Percentiles rank a stretch among this genome's conserved stretches.
Conservation (phyloP, 345 rosid species). For the Salix exigua region DNA sequence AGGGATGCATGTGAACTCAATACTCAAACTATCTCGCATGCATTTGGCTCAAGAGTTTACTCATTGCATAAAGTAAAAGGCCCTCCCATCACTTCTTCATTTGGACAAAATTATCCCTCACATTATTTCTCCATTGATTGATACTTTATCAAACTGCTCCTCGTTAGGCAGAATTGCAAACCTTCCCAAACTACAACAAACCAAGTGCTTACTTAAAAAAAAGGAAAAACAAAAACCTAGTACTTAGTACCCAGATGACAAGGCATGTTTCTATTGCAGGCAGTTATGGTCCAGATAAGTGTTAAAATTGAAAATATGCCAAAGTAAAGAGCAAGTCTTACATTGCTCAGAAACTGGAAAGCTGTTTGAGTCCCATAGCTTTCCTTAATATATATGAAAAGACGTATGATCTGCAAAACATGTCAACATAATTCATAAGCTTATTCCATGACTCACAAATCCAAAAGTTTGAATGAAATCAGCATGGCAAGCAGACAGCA, state of each 20-base stretch:
- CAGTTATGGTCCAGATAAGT: neutral
- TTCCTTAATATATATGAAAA: slow-evolving; percentile 80
- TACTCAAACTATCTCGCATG: neutral
- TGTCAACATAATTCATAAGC: slow-evolving; percentile 8
- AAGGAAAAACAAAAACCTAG: neutral
- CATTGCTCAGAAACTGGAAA: slow-evolving; percentile 85
- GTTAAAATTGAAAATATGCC: neutral
- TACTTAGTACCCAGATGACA: neutral
- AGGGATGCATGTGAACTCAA: neutral
- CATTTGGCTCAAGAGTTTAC: neutral
- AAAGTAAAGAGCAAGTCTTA: slow-evolving; percentile 31
- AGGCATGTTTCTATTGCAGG: neutral
- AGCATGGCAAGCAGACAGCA: slow-evolving; percentile 5
- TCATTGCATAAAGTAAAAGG: neutral
- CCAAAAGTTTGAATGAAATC: neutral
- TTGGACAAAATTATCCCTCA: neutral
- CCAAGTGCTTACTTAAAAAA: neutral
- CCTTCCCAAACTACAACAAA: neutral
- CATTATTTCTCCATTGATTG: neutral
- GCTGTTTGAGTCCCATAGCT: slow-evolving; percentile 72
- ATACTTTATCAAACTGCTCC: neutral
- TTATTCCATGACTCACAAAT: slow-evolving; percentile 5
- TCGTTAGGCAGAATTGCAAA: neutral
- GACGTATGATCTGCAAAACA: slow-evolving; percentile 74
- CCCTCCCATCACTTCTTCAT: neutral